Base-by-base conservation (phyloP, 257 asterid genomes). In the Fraxinus pennsylvanica region DNA sequence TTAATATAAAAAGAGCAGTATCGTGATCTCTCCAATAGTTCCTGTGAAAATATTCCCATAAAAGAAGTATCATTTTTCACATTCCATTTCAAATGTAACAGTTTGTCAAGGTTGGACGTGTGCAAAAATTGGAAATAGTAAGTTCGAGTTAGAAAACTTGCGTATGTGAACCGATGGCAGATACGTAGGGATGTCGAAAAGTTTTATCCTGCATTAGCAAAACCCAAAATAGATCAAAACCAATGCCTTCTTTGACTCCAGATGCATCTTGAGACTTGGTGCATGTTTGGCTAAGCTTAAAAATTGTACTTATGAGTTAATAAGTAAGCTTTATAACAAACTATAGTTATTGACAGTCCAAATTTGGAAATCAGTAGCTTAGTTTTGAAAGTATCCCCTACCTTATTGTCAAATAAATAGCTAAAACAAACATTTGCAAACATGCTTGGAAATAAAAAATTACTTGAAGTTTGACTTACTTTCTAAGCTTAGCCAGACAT, bases 21-120 rank as follows among this genome's bases (percentile, higher is more conserved):
- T 96, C 99, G 2, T 83, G 76, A 78, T 96, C 98, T 74, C 97
- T 89, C 98, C 99, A 96, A 82, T 96, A 96, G 85, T 93, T 96
- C 76, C 99, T 95, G 91, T 66, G 73, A 30, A 81, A 59, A 3
- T n/a, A 59, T 22, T 59, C 30, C 67, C 67, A 59, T 59, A n/a
- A 59, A 57, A 66, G 54, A 32, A 63, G 61, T 61, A 70, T 21
- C 65, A 78, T 67, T 41, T 63, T 29, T 32, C 29, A 52, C 47
- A 59, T 35, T 45, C 52, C 30, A 63, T 19, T 19, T 57, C 66
- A 13, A 52, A 38, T 30, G n/a, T 35, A n/a, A 71, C 25, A 8
- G 54, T 71, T 38, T 14, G 29, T 19, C 27, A n/a, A n/a, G 8
- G 59, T 47, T 14, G 59, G 59, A 47, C n/a, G 15, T 0, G 59